Evolutionary conservation across 2,329 filamentous ascomycete genomes (phyloP), one percentile per base, ranked within the genome.

Genomic region (Rhinocladiella similis): DNA sequence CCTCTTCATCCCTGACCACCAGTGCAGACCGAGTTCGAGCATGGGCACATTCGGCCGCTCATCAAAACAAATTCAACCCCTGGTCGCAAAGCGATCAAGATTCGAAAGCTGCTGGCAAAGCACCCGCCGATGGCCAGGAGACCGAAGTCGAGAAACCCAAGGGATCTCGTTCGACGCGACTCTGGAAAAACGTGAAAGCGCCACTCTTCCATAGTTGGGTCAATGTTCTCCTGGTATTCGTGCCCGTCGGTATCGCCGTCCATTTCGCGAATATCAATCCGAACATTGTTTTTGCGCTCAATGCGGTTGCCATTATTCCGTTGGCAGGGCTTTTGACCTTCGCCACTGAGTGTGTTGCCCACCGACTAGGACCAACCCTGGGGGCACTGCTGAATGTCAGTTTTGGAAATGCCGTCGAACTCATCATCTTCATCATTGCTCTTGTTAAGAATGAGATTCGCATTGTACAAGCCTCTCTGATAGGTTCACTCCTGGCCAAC

Each of bases 221-320:
- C 74, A 97, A 97, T 68, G 68, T 96, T 19, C 75, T 97, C 20
- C 77, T 96, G 19, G 46, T 96, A 12, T 85, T 88, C 27, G 91
- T 89, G 0, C 92, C 92, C 0, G 83, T 85, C 33, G 92, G 92
- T 56, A 90, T 96, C 66, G 88, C 83, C 1, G 72, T 93, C 50
- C 83, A 89, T 66, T 91, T 87, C 68, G 74, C 84, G 16, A 64
- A 75, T 12, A 75, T 88, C 47, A 78, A 82, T 67, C 77, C 80
- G 2, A 79, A 87, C 59, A 81, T 80, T 22, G 79, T 94, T 43
- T 97, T 97, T 68, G 83, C 92, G 50, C 82, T 96, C 72, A 97
- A 97, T 76, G 97, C 96, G 66, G 82, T 97, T 61, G 92, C 92
- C 62, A 96, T 97, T 63, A 87, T 97, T 54, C 92, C 92, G 0